A percentile compares a stretch with the other conserved stretches of the same genome.
Evolutionary conservation across 352 stramenopile genomes (phyloP).

Genomic region (Phytophthora foliorum): DNA sequence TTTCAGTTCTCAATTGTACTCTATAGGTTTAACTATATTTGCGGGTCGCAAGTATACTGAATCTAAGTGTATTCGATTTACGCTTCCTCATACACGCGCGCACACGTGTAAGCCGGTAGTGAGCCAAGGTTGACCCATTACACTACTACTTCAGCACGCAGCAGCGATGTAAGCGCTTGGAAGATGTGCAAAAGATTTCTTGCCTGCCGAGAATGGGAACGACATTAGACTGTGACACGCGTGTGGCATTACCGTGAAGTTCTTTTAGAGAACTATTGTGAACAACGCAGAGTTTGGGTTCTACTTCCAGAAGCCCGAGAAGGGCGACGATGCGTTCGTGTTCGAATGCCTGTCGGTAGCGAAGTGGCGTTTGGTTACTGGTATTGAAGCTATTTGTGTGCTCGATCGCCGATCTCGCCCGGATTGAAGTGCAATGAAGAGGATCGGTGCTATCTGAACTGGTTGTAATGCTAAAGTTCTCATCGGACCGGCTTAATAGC

Average conservation of each 20-base stretch:
- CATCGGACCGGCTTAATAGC: neutral
- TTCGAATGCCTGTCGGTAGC: neutral
- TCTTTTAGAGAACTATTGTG: neutral
- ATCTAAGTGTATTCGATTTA: too few relatives aligned
- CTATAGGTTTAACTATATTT: too few relatives aligned
- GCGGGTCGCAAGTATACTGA: too few relatives aligned
- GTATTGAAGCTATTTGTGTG: conserved; percentile 13
- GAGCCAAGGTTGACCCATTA: too few relatives aligned
- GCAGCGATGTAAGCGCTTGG: conserved; percentile 11
- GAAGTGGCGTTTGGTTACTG: conserved; percentile 7
- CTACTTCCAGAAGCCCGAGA: conserved; percentile 11
- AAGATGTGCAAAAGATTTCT: neutral
- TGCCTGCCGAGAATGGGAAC: neutral
- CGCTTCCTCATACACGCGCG: too few relatives aligned
- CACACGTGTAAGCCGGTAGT: too few relatives aligned
- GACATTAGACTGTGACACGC: conserved; percentile 19
- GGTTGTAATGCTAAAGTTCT: conserved; percentile 10
- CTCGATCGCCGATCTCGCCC: conserved; percentile 1
- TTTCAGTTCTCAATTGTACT: too few relatives aligned
- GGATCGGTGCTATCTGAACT: conserved; percentile 8
- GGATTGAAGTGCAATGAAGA: conserved; percentile 13
- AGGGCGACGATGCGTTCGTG: conserved; percentile 1
- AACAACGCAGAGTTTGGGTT: conserved; percentile 1
- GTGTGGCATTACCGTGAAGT: conserved; percentile 10
- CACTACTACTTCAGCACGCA: conserved; percentile 4